Percentiles rank a stretch among this genome's conserved stretches.
Conservation (phyloP, 148 eudicot species). For the Fagopyrum esculentum region DNA sequence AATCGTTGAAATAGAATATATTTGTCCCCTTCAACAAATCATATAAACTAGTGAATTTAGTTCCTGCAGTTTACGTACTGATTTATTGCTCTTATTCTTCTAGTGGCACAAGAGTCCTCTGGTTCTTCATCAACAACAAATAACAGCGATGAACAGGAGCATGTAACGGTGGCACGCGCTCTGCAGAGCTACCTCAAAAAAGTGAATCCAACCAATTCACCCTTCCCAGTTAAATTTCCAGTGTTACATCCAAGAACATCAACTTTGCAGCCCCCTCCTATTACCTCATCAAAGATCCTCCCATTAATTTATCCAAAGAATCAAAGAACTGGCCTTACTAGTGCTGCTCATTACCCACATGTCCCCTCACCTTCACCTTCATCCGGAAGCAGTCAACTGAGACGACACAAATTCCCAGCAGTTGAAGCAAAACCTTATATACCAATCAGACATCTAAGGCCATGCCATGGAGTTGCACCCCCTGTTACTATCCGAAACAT, state of each 20-base stretch:
- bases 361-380: slow-evolving; percentile 6
- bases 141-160: slow-evolving; percentile 55
- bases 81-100: slow-evolving; percentile 15
- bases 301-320: slow-evolving; percentile 45
- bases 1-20: background rate
- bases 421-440: slow-evolving; percentile 53
- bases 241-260: slow-evolving; percentile 33
- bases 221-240: slow-evolving; percentile 56
- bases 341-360: slow-evolving; percentile 14
- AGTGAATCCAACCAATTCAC: slow-evolving; percentile 33
- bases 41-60: background rate
- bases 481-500: slow-evolving; percentile 55
- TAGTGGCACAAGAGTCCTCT: slow-evolving; percentile 50
- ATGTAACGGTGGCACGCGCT: slow-evolving; percentile 57
- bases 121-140: slow-evolving; percentile 28
- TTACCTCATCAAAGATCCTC: slow-evolving; percentile 52
- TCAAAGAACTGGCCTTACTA: slow-evolving; percentile 25
- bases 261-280: slow-evolving; percentile 29
- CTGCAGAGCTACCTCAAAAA: slow-evolving; percentile 43
- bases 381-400: slow-evolving; percentile 22
- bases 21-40: background rate
- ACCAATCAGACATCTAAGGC: slow-evolving; percentile 41
- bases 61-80: background rate
- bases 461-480: slow-evolving; percentile 50
- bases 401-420: slow-evolving; percentile 37